Base-by-base conservation (phyloP, 129 eudicot species). In the Saposhnikovia divaricata region DNA sequence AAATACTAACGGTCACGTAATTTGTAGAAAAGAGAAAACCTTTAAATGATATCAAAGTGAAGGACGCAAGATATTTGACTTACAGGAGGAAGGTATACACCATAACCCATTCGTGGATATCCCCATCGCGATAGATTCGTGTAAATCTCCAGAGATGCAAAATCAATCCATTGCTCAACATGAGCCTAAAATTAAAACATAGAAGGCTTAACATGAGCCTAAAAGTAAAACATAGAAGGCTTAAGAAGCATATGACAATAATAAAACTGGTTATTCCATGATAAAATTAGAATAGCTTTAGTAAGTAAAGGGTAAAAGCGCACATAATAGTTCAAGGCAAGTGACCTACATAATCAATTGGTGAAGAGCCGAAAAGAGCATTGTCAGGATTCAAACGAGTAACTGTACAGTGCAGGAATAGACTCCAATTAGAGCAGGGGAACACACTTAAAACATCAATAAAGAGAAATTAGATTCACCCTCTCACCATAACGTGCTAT, bases 401-500 rank as follows among this genome's bases (percentile, higher is more conserved):
- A 82, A 96, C 98, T 96, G 88, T 84, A 90, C 63, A 79, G 21
- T 9, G 23, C 18, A 79, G 51, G 72, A 69, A 74, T 65, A 78
- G 57, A 74, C 31, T 43, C 1, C 25, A 25, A 19, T 46, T 31
- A 38, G 50, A 9, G 28, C 53, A 68, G 23, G 10, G 5, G 8
- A 21, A 15, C 34, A 50, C 25, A 44, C 1, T 39, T 23, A 50
- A 83, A 63, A 4, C 0, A 44, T 45, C 23, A 18, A 63, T 46
- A 4, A 5, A 4, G 15, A 53, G 82, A 65, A 7, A 21, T 2
- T 47, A 13, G 47, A 4, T 15, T 82, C 86, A 93, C 98, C 95
- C 75, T 91, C 21, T 82, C 86, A 93, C 98, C 97, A 77, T 91
- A 93, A 27, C 98, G 95, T 14, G 97, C 93, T 47, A 93, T 93